Evolutionary conservation across 2,329 filamentous ascomycete genomes (phyloP).

Genomic region (Helminthosporium solani): DNA sequence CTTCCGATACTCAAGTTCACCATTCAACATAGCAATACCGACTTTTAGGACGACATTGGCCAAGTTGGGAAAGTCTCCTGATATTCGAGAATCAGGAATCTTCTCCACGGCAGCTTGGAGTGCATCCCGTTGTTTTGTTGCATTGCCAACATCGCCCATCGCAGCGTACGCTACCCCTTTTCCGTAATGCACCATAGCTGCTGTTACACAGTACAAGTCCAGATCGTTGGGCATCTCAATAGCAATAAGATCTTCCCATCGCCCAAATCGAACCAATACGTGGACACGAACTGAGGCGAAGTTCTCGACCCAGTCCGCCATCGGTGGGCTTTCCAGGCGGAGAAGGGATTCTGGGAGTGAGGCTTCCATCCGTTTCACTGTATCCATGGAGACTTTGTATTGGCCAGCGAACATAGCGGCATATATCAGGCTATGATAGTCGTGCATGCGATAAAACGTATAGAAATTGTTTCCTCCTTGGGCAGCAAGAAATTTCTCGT

Average conservation of each 20-base stretch:
- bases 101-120: conserved; percentile 55
- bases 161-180: conserved; percentile 67
- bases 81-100: conserved; percentile 61
- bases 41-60: conserved; percentile 64
- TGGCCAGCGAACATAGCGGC: conserved; percentile 76
- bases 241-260: conserved; percentile 65
- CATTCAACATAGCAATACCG: conserved; percentile 64
- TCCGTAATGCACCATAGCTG: conserved; percentile 67
- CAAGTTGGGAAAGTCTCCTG: conserved; percentile 66
- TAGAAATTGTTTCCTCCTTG: conserved; percentile 70
- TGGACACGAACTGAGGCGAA: conserved; percentile 69
- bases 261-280: conserved; percentile 70
- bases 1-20: conserved; percentile 70
- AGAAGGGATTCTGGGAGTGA: conserved; percentile 65
- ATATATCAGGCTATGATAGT: conserved; percentile 75
- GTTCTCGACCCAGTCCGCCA: conserved; percentile 77
- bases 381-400: conserved; percentile 62
- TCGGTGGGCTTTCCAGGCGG: conserved; percentile 64
- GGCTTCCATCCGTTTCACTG: conserved; percentile 59
- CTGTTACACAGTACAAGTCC: conserved; percentile 67
- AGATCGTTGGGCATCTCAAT: conserved; percentile 59
- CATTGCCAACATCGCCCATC: conserved; percentile 55
- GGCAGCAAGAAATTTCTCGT: conserved; percentile 63
- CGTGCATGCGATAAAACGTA: conserved; percentile 71
- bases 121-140: conserved; percentile 51